A percentile compares a stretch with the other conserved stretches of the same genome.
These are phyloP conservation scores for Salvia splendens DNA, from an alignment of 257 asterid species.

Conservation along the genomic window DNA sequence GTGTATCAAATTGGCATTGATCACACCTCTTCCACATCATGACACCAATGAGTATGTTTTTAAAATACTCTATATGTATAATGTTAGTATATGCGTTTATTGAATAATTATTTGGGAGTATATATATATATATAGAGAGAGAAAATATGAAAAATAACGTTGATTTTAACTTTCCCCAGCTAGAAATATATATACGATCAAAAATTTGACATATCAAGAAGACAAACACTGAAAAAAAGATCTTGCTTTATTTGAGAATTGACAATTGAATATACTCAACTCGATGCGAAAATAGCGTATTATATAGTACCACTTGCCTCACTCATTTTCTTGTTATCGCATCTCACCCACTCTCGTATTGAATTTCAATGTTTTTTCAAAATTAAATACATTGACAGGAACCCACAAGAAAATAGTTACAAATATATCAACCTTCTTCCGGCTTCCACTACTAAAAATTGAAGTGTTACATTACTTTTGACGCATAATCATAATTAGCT, in stretches of 20 bases:
- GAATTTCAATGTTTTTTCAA: not conserved
- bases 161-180: not conserved
- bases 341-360: slow-evolving; percentile 5
- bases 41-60: too few species aligned
- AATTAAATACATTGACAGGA: slow-evolving; percentile 30
- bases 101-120: not conserved
- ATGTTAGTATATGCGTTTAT: not conserved
- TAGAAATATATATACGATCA: not conserved
- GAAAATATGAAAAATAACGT: slow-evolving; percentile 14
- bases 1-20: slow-evolving; percentile 18
- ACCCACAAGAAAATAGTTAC: slow-evolving; percentile 18
- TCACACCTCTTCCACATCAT: not conserved
- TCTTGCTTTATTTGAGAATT: slow-evolving; percentile 43
- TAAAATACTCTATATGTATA: too few species aligned
- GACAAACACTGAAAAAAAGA: slow-evolving; percentile 24
- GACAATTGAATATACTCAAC: slow-evolving; percentile 34
- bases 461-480: too few species aligned
- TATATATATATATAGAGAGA: not conserved
- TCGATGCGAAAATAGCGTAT: slow-evolving; percentile 23
- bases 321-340: not conserved
- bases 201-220: slow-evolving; percentile 1
- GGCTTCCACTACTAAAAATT: not conserved
- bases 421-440: not conserved
- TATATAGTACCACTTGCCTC: not conserved
- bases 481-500: too few species aligned